Evolutionary conservation across 2,329 filamentous ascomycete species (phyloP).

Genomic region (Claviceps sp.): DNA sequence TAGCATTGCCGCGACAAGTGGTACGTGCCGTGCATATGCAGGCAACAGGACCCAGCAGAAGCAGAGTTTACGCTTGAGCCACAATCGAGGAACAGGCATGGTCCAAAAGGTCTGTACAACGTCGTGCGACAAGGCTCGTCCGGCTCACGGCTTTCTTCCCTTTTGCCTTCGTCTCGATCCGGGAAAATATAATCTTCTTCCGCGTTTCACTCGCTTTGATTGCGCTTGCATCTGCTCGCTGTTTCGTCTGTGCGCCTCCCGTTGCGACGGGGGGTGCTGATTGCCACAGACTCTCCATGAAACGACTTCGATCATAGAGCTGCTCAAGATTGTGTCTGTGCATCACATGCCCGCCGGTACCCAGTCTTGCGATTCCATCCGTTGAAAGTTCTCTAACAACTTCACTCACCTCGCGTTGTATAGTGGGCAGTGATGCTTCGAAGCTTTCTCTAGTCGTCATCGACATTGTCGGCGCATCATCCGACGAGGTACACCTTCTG

Average conservation of each 20-base stretch:
- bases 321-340: not conserved
- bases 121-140: not conserved
- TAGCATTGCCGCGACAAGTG: not conserved
- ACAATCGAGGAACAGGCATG: not conserved
- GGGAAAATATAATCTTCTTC: not conserved
- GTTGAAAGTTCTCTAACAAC: not conserved
- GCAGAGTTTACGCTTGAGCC: not conserved
- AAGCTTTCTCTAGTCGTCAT: constrained; percentile 28
- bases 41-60: not conserved
- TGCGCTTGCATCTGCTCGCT: not conserved
- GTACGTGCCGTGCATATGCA: not conserved
- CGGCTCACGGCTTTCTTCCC: not conserved
- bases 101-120: not conserved
- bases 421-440: constrained; percentile 38
- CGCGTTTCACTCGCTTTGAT: not conserved
- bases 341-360: not conserved
- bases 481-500: constrained; percentile 7
- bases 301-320: not conserved
- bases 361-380: not conserved
- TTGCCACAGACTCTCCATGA: not conserved
- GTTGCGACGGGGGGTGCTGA: not conserved
- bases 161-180: not conserved
- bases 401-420: constrained; percentile 41
- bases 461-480: constrained; percentile 14
- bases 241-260: not conserved